These are phyloP conservation scores for Pseudognaphalium luteoalbum DNA, from an alignment of 129 eudicot genomes.

Conservation along the genomic window DNA sequence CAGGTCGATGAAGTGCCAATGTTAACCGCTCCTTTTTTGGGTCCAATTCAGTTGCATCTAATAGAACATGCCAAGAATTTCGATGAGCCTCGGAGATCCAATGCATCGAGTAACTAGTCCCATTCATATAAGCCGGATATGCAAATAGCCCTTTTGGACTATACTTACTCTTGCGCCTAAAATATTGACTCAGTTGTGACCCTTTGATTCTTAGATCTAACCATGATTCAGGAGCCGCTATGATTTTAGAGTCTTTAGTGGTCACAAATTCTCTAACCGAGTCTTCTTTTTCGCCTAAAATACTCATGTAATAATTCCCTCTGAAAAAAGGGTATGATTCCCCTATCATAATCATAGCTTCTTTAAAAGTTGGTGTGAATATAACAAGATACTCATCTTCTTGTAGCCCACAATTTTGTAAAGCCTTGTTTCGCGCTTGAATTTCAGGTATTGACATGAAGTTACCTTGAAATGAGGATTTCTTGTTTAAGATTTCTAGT, in stretches of 20 bases:
- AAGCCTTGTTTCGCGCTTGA: constrained; percentile 66
- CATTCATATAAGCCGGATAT: constrained; percentile 60
- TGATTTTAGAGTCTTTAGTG: constrained; percentile 58
- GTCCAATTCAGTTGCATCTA: constrained; percentile 65
- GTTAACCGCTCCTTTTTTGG: constrained; percentile 48
- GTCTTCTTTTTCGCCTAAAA: constrained; percentile 57
- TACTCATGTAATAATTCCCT: constrained; percentile 72
- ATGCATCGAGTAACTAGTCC: constrained; percentile 73
- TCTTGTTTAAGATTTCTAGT: constrained; percentile 51
- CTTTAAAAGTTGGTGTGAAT: constrained; percentile 48
- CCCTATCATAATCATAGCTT: constrained; percentile 77
- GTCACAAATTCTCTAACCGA: constrained; percentile 49
- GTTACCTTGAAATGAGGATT: constrained; percentile 66
- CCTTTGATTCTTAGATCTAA: constrained; percentile 80
- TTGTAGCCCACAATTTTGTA: constrained; percentile 58
- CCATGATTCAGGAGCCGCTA: constrained; percentile 80
- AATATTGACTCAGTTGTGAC: constrained; percentile 79
- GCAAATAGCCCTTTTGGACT: constrained; percentile 79
- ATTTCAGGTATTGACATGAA: constrained; percentile 83
- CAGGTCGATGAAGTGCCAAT: constrained; percentile 73
- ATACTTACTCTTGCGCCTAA: constrained; percentile 63
- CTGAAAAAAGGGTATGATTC: constrained; percentile 80
- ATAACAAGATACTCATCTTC: constrained; percentile 67
- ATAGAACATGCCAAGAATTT: constrained; percentile 77
- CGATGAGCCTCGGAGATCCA: constrained; percentile 89